Evolutionary conservation across 2,329 filamentous ascomycete species (phyloP).

Genomic region (Calonectria honghensis): DNA sequence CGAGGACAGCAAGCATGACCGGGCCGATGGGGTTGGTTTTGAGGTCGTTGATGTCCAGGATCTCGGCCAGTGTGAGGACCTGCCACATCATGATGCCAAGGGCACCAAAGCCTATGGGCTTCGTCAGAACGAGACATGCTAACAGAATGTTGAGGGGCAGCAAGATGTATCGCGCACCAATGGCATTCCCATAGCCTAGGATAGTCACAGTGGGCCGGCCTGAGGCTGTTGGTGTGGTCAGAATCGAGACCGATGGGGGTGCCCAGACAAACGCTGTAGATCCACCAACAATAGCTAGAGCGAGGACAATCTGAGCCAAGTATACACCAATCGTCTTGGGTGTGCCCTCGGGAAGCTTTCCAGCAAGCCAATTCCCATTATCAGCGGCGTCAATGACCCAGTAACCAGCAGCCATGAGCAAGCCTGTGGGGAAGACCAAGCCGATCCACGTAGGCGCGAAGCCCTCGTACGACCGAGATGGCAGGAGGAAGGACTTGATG

Average conservation of each 20-base stretch:
- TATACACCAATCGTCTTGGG: conserved; percentile 86
- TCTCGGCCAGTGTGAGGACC: conserved; percentile 84
- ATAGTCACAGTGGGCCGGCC: conserved; percentile 80
- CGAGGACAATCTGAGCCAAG: conserved; percentile 87
- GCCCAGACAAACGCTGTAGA: conserved; percentile 90
- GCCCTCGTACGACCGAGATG: conserved; percentile 91
- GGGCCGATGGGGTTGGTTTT: conserved; percentile 86
- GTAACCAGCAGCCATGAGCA: conserved; percentile 86
- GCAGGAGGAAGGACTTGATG: conserved; percentile 85
- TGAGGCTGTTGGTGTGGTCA: conserved; percentile 67
- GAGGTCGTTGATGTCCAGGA: conserved; percentile 76
- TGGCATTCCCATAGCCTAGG: conserved; percentile 93
- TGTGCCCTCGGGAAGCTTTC: conserved; percentile 70
- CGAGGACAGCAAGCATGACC: conserved; percentile 88
- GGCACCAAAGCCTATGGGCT: conserved; percentile 94
- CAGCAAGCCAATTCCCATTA: conserved; percentile 86
- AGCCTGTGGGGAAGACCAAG: conserved; percentile 83
- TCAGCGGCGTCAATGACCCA: conserved; percentile 94
- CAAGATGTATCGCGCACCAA: conserved; percentile 92
- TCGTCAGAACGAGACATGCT: conserved; percentile 87
- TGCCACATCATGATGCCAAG: conserved; percentile 91
- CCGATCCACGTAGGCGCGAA: conserved; percentile 90
- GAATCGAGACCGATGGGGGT: conserved; percentile 87
- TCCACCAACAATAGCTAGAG: conserved; percentile 87
- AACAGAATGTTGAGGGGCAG: conserved; percentile 86